These are phyloP conservation scores for Arthrobotrys megalospora DNA, from an alignment of 2,329 filamentous ascomycete species.

Conservation along the genomic window DNA sequence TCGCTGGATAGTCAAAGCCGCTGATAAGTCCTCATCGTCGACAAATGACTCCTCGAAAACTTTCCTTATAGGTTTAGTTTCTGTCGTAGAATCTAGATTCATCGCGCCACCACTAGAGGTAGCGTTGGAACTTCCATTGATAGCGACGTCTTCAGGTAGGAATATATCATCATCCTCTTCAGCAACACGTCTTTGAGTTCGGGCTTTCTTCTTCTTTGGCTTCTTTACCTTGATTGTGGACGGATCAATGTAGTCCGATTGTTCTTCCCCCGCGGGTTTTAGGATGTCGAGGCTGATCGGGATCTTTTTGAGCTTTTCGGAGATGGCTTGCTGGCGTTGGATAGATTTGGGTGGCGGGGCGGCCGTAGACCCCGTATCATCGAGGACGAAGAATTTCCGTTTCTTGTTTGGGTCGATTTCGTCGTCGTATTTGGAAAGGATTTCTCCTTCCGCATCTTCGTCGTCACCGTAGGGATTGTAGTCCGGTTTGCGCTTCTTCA, in stretches of 20 bases:
- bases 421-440: conserved; percentile 94
- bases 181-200: conserved; percentile 63
- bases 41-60: conserved; percentile 79
- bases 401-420: conserved; percentile 90
- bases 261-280: conserved; percentile 74
- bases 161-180: conserved; percentile 76
- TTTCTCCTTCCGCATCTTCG: conserved; percentile 75
- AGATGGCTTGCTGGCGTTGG: conserved; percentile 71
- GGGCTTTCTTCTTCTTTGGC: conserved; percentile 80
- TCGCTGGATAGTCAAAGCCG: conserved; percentile 85
- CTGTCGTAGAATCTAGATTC: conserved; percentile 79
- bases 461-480: conserved; percentile 87
- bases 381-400: conserved; percentile 86
- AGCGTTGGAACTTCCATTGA: conserved; percentile 57
- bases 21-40: conserved; percentile 94
- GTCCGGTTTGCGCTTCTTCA: conserved; percentile 89
- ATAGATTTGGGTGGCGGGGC: conserved; percentile 75
- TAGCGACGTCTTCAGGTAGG: conserved; percentile 66
- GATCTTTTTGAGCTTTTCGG: conserved; percentile 76
- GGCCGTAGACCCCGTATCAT: conserved; percentile 79
- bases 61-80: conserved; percentile 72
- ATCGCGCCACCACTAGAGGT: conserved; percentile 71
- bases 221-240: conserved; percentile 94
- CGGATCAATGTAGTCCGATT: conserved; percentile 89
- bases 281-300: conserved; percentile 83